A percentile compares a stretch with the other conserved stretches of the same genome.
Conservation (phyloP, 192 early-diverging fungal species). For the Backusella sp. region DNA sequence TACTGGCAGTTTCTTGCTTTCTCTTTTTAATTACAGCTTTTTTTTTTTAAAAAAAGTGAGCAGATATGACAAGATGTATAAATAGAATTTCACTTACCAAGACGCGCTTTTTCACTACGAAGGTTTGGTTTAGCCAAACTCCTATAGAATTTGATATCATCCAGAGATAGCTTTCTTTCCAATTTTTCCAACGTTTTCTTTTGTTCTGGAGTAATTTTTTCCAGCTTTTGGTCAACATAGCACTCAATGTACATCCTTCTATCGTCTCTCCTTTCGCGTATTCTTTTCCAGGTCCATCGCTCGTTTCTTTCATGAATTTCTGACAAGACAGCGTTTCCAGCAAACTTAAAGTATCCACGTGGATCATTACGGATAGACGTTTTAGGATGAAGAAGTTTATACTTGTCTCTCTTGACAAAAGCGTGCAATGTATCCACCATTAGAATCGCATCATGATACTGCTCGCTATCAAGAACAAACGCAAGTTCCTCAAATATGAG, state of each 20-base stretch:
- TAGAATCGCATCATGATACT: conserved; percentile 67
- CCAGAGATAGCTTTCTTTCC: conserved; percentile 64
- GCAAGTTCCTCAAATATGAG: conserved; percentile 76
- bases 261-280: conserved; percentile 66
- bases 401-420: conserved; percentile 40
- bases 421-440: conserved; percentile 46
- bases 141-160: conserved; percentile 78
- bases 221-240: conserved; percentile 46
- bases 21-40: conserved; percentile 32
- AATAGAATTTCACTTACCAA: conserved; percentile 25
- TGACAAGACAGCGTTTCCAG: conserved; percentile 60
- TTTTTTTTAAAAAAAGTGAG: conserved; percentile 11
- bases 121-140: conserved; percentile 61
- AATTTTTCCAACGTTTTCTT: conserved; percentile 47
- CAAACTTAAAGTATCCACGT: conserved; percentile 66
- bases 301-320: conserved; percentile 76
- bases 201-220: conserved; percentile 38
- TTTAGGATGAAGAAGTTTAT: conserved; percentile 83
- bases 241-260: conserved; percentile 63
- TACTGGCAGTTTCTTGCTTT: conserved; percentile 46
- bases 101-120: conserved; percentile 56
- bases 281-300: conserved; percentile 72
- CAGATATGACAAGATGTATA: background rate
- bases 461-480: conserved; percentile 73
- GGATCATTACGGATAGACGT: conserved; percentile 73